A percentile compares a stretch with the other conserved stretches of the same genome.
phyloP scores from a whole-genome alignment of 306 rosid species.

The Ormosia emarginata region DNA sequence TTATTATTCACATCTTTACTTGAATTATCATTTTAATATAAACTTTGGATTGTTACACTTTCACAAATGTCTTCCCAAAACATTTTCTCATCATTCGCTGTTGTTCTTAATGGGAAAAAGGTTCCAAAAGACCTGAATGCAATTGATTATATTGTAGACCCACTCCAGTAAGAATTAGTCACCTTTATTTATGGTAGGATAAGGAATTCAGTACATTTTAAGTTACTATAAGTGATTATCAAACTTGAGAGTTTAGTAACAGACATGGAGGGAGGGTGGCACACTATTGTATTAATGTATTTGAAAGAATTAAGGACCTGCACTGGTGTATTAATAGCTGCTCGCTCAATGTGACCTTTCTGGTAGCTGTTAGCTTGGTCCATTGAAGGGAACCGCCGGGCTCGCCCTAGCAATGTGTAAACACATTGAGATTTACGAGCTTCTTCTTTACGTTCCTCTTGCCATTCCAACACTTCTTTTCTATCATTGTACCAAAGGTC shows the following conservation, averaged over 20 bases:
- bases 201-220: not conserved
- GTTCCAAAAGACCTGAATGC: not conserved
- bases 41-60: not conserved
- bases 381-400: conserved; percentile 68
- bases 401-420: conserved; percentile 82
- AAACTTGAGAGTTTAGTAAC: conserved; percentile 1
- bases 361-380: conserved; percentile 41
- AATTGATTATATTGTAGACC: not conserved
- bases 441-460: conserved; percentile 69
- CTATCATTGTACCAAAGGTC: conserved; percentile 88
- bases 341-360: conserved; percentile 91
- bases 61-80: not conserved
- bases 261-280: not conserved
- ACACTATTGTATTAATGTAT: not conserved
- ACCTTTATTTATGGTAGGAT: not conserved
- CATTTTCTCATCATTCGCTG: not conserved
- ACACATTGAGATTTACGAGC: conserved; percentile 48
- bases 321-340: conserved; percentile 96
- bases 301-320: conserved; percentile 57
- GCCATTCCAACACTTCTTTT: conserved; percentile 83
- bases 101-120: not conserved
- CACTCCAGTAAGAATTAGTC: not conserved
- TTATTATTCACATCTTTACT: not conserved
- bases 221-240: not conserved
- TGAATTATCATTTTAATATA: not conserved